Evolutionary conservation across 2,329 filamentous ascomycete genomes (phyloP), one percentile per base, ranked within the genome.

Genomic region (Aspergillus udagawae): DNA sequence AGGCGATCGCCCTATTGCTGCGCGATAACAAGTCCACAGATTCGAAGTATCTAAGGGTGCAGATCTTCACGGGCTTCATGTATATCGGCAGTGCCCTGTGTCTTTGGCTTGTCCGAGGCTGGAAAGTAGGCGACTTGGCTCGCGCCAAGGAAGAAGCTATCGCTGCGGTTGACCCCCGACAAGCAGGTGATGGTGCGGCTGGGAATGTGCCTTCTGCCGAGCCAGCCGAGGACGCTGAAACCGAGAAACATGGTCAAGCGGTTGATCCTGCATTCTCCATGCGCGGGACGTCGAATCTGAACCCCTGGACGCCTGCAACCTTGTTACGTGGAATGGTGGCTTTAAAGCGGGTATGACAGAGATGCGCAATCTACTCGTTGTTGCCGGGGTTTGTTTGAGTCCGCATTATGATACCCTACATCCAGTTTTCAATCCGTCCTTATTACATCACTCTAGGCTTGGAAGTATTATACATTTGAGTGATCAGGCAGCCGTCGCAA

Each of bases 1-100:
- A 79, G 51, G 82, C 83, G 2, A 88, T 89, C 61, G 86, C 81
- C 2, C 71, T 89, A 44, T 76, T 82, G 53, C 80, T 89, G 29
- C 77, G 79, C 56, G 79, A 80, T 20, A 62, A 65, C 52, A 56
- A 64, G 9, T 57, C 65, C 5, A 49, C 60, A 5, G 63, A 65
- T 1, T 66, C 65, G 29, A 66, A 69, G 1, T 79, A 78, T 57
- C 61, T 77, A 20, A 67, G 68, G 29, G 72, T 76, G 4, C 77
- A 79, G 61, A 64, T 88, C 1, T 88, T 88, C 60, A 80, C 82
- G 0, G 86, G 83, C 1, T 75, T 84, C 57, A 82, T 87, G 76
- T 89, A 83, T 62, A 68, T 88, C 23, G 79, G 74, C 2, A 83
- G 81, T 14, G 81, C 82, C 17, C 20, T 79, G 8, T 84, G 77